Base-by-base conservation (phyloP, 306 rosid genomes). In the Dalbergia oliveri region DNA sequence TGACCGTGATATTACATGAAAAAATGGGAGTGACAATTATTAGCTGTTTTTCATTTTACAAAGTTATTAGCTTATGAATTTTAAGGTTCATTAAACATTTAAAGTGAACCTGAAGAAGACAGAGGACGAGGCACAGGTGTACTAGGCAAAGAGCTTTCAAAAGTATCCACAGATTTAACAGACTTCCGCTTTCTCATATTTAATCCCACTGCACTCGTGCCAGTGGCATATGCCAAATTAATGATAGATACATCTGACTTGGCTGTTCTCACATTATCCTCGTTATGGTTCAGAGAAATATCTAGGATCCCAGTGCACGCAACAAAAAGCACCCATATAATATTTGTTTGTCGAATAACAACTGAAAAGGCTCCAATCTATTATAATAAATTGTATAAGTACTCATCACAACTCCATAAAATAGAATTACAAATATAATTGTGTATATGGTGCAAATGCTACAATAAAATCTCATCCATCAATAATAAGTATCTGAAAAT, bases 261-360 rank as follows among this genome's bases (percentile, higher is more conserved):
- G 16, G 47, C 82, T 60, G 58, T 78, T 63, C 68, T 79, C 60
- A 75, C 54, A 54, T 68, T 73, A 58, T 83, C 85, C 84, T 77
- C 81, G 21, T 57, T 77, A 53, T 11, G 57, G 68, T 39, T 83
- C 50, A 79, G 67, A 78, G 92, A 84, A 75, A 87, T 82, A 67
- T 94, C 82, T 72, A 94, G 80, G 75, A 94, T 79, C 79, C 83
- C 94, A 18, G 86, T 72, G 84, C 97, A 90, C n/a, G 94, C 90
- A 72, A 90, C 96, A 76, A 93, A 93, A 81, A 91, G 90, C 75
- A 91, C 85, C 97, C 99, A 94, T 71, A 94, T 70, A 79, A 94
- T 84, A 89, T 93, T 94, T 82, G 97, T 93, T 82, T 94, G 99
- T 56, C 97, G 89, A 86, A 94, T 81, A 84, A 88, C 83, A 78